A percentile compares a stretch with the other conserved stretches of the same genome.
These are phyloP conservation scores for Ogataea pini DNA, from an alignment of 805 yeast species.

Conservation along the genomic window DNA sequence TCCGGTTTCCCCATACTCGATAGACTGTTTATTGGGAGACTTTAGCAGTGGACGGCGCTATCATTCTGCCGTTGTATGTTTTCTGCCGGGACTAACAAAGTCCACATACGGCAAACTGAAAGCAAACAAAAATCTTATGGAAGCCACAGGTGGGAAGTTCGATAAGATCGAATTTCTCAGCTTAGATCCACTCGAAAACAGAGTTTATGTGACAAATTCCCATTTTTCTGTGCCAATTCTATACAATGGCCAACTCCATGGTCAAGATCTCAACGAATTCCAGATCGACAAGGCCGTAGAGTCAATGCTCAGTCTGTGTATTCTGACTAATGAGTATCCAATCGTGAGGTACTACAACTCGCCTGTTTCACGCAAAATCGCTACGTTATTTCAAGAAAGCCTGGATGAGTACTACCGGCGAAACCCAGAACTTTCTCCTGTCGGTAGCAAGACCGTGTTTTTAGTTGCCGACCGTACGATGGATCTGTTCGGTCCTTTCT, in stretches of 20 bases:
- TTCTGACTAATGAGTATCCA: conserved; percentile 85
- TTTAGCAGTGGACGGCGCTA: conserved; percentile 69
- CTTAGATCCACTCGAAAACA: conserved; percentile 66
- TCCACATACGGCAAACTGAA: conserved; percentile 11
- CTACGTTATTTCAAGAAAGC: conserved; percentile 65
- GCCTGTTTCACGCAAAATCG: conserved; percentile 55
- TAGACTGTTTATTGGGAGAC: conserved; percentile 80
- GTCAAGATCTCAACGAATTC: conserved; percentile 58
- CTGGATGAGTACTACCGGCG: conserved; percentile 75
- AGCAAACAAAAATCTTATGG: conserved; percentile 23
- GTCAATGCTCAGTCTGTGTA: conserved; percentile 69
- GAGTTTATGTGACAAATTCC: conserved; percentile 67
- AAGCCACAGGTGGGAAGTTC: conserved; percentile 22
- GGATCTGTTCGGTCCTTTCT: conserved; percentile 78
- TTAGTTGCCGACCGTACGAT: conserved; percentile 80
- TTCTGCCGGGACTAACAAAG: conserved; percentile 58
- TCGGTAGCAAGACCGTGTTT: conserved; percentile 52
- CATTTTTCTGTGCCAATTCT: conserved; percentile 67
- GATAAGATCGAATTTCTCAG: conserved; percentile 43
- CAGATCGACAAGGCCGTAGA: conserved; percentile 62
- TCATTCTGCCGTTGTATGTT: conserved; percentile 68
- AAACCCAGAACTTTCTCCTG: conserved; percentile 65
- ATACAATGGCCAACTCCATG: conserved; percentile 67
- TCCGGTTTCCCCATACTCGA: conserved; percentile 57
- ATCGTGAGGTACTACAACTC: conserved; percentile 71